phyloP scores from a whole-genome alignment of 1,139 yeast genomes.

The Saccharomyces hybrid region DNA sequence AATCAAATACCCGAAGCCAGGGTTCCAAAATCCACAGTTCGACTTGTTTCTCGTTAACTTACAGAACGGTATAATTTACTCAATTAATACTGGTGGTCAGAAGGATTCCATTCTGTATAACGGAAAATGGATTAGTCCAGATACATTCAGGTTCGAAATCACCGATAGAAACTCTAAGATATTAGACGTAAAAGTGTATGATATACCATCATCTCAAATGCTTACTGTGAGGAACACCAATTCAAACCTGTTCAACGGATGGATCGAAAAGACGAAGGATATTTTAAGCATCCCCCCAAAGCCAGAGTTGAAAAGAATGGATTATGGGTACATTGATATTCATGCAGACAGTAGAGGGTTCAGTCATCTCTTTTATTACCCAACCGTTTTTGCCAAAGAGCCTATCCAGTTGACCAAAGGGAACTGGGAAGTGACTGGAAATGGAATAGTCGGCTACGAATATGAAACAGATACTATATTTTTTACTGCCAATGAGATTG shows the following conservation, averaged over 20 bases:
- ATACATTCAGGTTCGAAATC: conserved; percentile 51
- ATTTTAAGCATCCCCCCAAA: conserved; percentile 34
- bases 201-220: conserved; percentile 33
- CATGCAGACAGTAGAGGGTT: conserved; percentile 51
- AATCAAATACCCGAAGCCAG: conserved; percentile 87
- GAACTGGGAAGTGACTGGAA: conserved; percentile 59
- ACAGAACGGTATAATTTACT: conserved; percentile 25
- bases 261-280: conserved; percentile 37
- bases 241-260: conserved; percentile 43
- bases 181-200: conserved; percentile 35
- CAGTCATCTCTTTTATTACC: conserved; percentile 64
- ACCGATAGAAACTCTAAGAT: conserved; percentile 65
- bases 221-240: conserved; percentile 42
- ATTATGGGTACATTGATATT: conserved; percentile 65
- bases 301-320: conserved; percentile 28
- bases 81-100: conserved; percentile 18
- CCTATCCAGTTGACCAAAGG: conserved; percentile 51
- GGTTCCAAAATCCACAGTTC: conserved; percentile 60
- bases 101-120: conserved; percentile 51
- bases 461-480: conserved; percentile 45
- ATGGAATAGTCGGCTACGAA: conserved; percentile 51
- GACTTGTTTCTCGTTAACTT: conserved; percentile 42
- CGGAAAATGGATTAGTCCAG: conserved; percentile 57
- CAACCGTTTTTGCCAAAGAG: conserved; percentile 37
- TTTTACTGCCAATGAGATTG: conserved; percentile 52